These are phyloP conservation scores for Luvunga scandens DNA, from an alignment of 345 rosid species.

Conservation along the genomic window DNA sequence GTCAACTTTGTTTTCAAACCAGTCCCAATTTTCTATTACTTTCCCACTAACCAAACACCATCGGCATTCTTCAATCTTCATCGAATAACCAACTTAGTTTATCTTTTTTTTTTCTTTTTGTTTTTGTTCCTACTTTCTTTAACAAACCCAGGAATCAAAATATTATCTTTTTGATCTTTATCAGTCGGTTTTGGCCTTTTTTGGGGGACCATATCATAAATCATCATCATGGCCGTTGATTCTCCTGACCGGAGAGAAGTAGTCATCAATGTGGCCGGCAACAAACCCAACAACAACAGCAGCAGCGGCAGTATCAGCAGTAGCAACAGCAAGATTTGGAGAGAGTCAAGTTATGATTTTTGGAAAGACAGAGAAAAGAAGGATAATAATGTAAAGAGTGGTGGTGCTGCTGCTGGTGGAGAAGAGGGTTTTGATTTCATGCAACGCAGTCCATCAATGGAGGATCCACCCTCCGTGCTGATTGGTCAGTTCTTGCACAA, in stretches of 20 bases:
- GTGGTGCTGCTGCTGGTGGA: conserved; percentile 11
- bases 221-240: conserved; percentile 33
- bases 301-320: conserved; percentile 16
- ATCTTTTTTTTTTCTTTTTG: neutral
- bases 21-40: neutral
- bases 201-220: neutral
- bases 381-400: conserved; percentile 11
- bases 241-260: conserved; percentile 37
- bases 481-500: conserved; percentile 69
- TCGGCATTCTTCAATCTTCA: neutral
- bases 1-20: too few relatives aligned
- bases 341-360: conserved; percentile 62
- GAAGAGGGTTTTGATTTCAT: conserved; percentile 36
- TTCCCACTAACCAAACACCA: neutral
- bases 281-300: conserved; percentile 2
- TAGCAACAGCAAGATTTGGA: conserved; percentile 43
- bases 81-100: neutral
- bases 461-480: conserved; percentile 72
- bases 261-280: conserved; percentile 36
- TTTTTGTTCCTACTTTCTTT: neutral
- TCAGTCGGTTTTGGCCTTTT: neutral
- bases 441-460: conserved; percentile 16
- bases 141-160: neutral
- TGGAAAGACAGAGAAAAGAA: conserved; percentile 25
- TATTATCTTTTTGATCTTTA: neutral